Evolutionary conservation across 331 rosid species (phyloP).

Genomic region (Stylosanthes scabra): DNA sequence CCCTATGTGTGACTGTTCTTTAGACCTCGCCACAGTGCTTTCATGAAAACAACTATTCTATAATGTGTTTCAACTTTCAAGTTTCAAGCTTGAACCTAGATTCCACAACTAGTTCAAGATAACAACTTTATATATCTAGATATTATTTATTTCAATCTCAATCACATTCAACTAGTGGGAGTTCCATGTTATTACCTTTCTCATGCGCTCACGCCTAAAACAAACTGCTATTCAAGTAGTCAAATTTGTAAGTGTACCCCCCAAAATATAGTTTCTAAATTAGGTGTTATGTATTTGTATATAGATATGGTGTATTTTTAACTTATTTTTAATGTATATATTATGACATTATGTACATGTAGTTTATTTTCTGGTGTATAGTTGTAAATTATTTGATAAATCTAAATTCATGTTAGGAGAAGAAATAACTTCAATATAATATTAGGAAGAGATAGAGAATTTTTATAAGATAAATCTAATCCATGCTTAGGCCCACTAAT

Average conservation of each 20-base stretch:
- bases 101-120: neutral
- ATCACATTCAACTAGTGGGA: slow-evolving; percentile 1
- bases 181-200: neutral
- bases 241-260: too few relatives aligned
- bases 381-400: neutral
- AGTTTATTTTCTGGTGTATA: too few relatives aligned
- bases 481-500: too few relatives aligned
- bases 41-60: slow-evolving; percentile 19
- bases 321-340: too few relatives aligned
- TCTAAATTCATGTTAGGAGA: neutral
- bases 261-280: too few relatives aligned
- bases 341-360: too few relatives aligned
- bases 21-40: slow-evolving; percentile 29
- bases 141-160: slow-evolving; percentile 35
- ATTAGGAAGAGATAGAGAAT: neutral
- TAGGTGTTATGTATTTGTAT: too few relatives aligned
- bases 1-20: neutral
- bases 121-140: slow-evolving; percentile 8
- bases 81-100: slow-evolving; percentile 11
- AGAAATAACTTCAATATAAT: too few relatives aligned
- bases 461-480: neutral
- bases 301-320: too few relatives aligned
- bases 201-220: neutral
- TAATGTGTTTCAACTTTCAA: neutral
- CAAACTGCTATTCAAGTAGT: neutral